These are phyloP conservation scores for Boletus rex-veris DNA, from an alignment of 768 basidiomycete genomes.

Conservation along the genomic window DNA sequence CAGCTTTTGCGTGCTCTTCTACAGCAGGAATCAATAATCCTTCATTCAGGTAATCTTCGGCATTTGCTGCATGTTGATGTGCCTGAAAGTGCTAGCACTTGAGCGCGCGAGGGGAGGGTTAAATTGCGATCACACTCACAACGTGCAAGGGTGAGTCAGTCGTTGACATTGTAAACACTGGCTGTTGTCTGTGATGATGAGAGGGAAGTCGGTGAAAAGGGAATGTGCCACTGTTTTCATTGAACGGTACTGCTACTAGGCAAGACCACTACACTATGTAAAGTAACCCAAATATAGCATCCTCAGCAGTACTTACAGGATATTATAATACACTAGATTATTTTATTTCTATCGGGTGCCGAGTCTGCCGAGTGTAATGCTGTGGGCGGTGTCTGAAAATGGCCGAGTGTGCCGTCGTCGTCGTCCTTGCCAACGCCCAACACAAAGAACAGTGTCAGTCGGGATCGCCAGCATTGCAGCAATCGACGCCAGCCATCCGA, in stretches of 20 bases:
- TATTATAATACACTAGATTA: no score
- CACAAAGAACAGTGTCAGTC: background rate
- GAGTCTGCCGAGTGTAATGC: slow-evolving; percentile 10
- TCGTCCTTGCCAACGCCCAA: slow-evolving; percentile 17
- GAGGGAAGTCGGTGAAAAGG: no score
- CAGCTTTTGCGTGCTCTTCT: slow-evolving; percentile 73
- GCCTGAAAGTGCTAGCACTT: slow-evolving; percentile 45
- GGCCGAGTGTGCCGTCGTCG: slow-evolving; percentile 7
- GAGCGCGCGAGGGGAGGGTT: background rate
- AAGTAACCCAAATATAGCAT: no score
- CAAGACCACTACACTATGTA: no score
- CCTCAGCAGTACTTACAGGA: no score
- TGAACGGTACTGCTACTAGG: background rate
- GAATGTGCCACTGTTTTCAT: background rate
- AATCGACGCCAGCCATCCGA: background rate
- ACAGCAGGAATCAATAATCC: slow-evolving; percentile 71
- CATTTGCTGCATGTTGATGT: slow-evolving; percentile 77
- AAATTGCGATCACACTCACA: slow-evolving; percentile 30
- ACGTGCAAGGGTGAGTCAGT: slow-evolving; percentile 51
- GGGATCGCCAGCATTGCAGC: background rate
- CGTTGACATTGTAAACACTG: slow-evolving; percentile 24
- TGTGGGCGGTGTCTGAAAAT: slow-evolving; percentile 31
- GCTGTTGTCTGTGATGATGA: no score
- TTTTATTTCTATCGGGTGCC: slow-evolving; percentile 7
- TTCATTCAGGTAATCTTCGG: slow-evolving; percentile 63